Percentiles rank a stretch among this genome's conserved stretches.
Conservation (phyloP, 2,329 filamentous ascomycete genomes). For the Phaeomoniella chlamydospora region DNA sequence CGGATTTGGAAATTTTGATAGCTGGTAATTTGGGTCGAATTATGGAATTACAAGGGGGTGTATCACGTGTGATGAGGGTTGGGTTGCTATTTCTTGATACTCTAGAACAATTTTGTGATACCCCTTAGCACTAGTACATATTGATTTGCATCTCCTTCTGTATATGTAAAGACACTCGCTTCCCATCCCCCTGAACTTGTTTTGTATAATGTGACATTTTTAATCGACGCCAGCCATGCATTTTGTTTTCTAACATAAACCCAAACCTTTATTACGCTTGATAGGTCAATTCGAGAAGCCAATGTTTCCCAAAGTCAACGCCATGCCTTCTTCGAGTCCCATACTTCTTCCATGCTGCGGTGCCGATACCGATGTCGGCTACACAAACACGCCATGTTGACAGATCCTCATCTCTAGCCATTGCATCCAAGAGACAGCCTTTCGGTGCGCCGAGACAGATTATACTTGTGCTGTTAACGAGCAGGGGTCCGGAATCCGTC, state of each 20-base stretch:
- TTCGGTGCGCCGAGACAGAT: constrained; percentile 80
- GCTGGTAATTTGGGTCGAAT: constrained; percentile 47
- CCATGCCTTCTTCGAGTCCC: constrained; percentile 49
- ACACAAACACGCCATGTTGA: constrained; percentile 61
- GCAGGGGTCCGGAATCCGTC: constrained; percentile 62
- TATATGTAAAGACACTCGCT: too few species aligned
- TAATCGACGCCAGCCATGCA: too few species aligned
- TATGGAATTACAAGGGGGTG: too few species aligned
- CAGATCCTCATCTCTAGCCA: constrained; percentile 44
- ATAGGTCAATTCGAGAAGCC: constrained; percentile 47
- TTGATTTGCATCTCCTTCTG: too few species aligned
- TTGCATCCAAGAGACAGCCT: constrained; percentile 63
- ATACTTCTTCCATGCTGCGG: constrained; percentile 14
- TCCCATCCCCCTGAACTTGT: too few species aligned
- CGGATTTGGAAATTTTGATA: constrained; percentile 91
- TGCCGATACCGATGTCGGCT: constrained; percentile 59
- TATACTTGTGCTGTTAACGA: constrained; percentile 68
- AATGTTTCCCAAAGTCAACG: constrained; percentile 75
- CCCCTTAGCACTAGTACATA: too few species aligned
- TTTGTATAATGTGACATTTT: too few species aligned
- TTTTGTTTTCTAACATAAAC: too few species aligned
- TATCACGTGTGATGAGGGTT: too few species aligned
- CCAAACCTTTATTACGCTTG: too few species aligned
- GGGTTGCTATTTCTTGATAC: too few species aligned
- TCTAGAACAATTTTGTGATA: too few species aligned